Base-by-base conservation (phyloP, 169 alveolate species). In the Eimeria zaria region DNA sequence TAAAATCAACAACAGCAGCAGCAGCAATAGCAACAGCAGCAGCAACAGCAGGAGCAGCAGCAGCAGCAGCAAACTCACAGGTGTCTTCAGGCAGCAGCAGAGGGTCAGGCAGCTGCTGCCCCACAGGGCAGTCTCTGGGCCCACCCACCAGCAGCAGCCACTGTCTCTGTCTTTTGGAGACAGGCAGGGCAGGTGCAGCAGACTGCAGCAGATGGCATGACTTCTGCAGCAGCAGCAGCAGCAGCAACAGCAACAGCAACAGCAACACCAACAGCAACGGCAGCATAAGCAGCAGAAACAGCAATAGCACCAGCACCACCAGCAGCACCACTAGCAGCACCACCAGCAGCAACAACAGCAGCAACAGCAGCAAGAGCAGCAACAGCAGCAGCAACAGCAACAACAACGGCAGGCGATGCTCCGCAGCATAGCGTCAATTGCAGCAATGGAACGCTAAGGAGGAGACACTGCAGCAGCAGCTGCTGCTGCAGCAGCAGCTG, bases 61-160 rank as follows among this genome's bases (percentile, higher is more conserved):
- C 91, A 53, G 53, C 91, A 55, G 91, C 69, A 83, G 69, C 48
- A 39, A 12, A 36, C 91, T 48, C 51, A 83, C 91, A 83, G n/a
- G 91, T 83, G 91, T 53, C 91, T 2, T 51, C 74, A 83, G 91
- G 74, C 16, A 83, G 91, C 69, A 83, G 74, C 91, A 48, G 91
- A 16, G 73, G 91, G 18, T 73, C 48, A 30, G 46, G 74, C 53
- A 27, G 24, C 46, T 48, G 53, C 69, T 24, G n/a, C 53, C 51
- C 74, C 53, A 64, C n/a, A 2, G 74, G 16, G 67, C 91, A 83
- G 30, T 53, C 33, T 3, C 24, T 24, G 20, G 91, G 91, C 33
- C 91, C 91, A 51, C 91, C 91, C 51, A 83, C 74, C 30, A 83
- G 67, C 91, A 83, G 74, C 74, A 83, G 91, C 91, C 73, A 83